A percentile compares a stretch with the other conserved stretches of the same genome.
These are phyloP conservation scores for Trichophyton schoenleinii DNA, from an alignment of 2,329 filamentous ascomycete species.

Conservation along the genomic window DNA sequence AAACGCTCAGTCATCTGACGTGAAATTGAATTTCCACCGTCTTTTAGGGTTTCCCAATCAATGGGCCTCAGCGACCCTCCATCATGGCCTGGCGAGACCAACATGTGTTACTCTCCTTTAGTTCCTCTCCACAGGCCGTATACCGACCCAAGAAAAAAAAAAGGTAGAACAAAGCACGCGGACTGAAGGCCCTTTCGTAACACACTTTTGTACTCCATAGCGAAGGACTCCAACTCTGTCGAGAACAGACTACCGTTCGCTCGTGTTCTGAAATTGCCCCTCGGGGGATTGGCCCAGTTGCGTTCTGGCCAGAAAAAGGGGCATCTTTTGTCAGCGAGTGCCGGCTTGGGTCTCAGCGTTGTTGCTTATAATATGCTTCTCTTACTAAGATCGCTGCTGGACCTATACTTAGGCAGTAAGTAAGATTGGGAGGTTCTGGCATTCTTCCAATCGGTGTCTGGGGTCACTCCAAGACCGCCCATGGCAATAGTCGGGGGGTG, in stretches of 20 bases:
- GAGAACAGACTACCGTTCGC: neutral
- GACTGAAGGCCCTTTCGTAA: neutral
- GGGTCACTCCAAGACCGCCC: neutral
- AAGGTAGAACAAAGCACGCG: neutral
- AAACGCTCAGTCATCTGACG: neutral
- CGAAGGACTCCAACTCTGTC: neutral
- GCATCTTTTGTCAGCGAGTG: neutral
- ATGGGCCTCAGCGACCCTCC: slow-evolving; percentile 1
- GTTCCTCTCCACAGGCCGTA: neutral
- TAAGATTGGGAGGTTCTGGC: neutral
- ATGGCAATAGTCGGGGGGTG: neutral
- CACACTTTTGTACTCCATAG: neutral
- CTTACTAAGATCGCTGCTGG: neutral
- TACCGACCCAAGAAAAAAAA: no score
- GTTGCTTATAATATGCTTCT: neutral
- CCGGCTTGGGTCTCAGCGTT: neutral
- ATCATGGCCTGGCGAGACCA: neutral
- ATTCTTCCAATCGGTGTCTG: neutral
- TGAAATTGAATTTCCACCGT: neutral
- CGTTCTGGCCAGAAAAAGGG: slow-evolving; percentile 1
- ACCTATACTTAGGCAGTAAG: neutral
- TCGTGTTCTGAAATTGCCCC: slow-evolving; percentile 3
- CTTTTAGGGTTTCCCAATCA: neutral
- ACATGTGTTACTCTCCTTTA: neutral
- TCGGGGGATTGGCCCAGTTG: neutral